Percentiles rank a stretch among this genome's conserved stretches.
Conservation (phyloP, 1,139 yeast genomes). For the Yamadazyma sp. region DNA sequence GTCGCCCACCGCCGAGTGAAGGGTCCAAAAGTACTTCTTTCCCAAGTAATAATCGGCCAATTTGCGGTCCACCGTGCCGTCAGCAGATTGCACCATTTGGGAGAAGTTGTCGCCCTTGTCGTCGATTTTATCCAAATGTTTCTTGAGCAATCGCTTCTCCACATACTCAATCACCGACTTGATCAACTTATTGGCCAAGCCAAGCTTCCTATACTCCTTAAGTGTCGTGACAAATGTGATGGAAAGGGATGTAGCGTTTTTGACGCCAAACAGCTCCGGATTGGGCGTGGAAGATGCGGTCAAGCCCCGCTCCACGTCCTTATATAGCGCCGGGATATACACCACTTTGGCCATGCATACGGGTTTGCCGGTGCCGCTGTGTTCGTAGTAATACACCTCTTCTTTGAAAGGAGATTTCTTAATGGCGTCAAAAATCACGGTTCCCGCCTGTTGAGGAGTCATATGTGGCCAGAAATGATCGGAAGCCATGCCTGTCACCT, state of each 20-base stretch:
- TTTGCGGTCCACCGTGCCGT: conserved; percentile 28
- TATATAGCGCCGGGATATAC: conserved; percentile 28
- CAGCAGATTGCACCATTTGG: conserved; percentile 28
- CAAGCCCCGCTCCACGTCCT: conserved; percentile 29
- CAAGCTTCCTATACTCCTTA: conserved; percentile 27
- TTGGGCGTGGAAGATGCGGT: conserved; percentile 34
- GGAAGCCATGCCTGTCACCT: conserved; percentile 28
- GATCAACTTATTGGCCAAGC: conserved; percentile 31
- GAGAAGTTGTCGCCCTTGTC: conserved; percentile 28
- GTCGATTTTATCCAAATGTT: conserved; percentile 24
- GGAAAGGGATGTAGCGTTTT: conserved; percentile 26
- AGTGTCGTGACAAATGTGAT: conserved; percentile 32
- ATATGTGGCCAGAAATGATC: conserved; percentile 31
- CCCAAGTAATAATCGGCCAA: conserved; percentile 38
- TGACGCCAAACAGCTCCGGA: conserved; percentile 34
- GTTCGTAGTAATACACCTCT: conserved; percentile 32
- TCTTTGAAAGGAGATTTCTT: conserved; percentile 24
- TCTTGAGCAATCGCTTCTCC: conserved; percentile 30
- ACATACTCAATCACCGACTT: conserved; percentile 29
- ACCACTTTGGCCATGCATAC: conserved; percentile 30
- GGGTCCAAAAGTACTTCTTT: conserved; percentile 39
- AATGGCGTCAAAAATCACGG: conserved; percentile 30
- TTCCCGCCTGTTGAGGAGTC: conserved; percentile 27
- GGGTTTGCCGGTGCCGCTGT: conserved; percentile 22
- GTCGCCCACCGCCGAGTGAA: conserved; percentile 36